Evolutionary conservation across 352 stramenopile genomes (phyloP).

Genomic region (Blastocystis sp.): DNA sequence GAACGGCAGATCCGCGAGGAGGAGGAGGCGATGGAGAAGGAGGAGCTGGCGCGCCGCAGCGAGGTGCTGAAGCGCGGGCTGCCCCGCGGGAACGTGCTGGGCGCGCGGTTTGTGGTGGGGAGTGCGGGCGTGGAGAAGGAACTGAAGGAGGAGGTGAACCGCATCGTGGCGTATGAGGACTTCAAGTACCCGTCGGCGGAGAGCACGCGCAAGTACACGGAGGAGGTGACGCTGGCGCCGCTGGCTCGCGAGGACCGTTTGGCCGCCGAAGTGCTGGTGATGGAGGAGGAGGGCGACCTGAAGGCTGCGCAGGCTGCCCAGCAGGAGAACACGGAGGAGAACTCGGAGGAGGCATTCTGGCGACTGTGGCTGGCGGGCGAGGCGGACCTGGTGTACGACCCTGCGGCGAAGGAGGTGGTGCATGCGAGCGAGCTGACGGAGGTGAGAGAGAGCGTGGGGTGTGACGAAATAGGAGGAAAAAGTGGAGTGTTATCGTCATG

Average conservation of each 20-base stretch:
- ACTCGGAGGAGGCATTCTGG: not conserved
- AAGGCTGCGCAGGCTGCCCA: not conserved
- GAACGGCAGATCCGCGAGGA: slow-evolving; percentile 63
- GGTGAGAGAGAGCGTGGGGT: not conserved
- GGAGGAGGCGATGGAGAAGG: slow-evolving; percentile 6
- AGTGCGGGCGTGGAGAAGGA: not conserved
- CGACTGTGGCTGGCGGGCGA: not conserved
- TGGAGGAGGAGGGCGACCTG: slow-evolving; percentile 12
- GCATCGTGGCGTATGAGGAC: not conserved
- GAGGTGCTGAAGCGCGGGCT: slow-evolving; percentile 72
- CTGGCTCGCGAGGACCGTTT: not conserved
- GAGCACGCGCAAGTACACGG: not conserved
- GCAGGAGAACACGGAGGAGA: not conserved
- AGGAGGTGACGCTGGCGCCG: not conserved
- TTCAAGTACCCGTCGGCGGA: not conserved
- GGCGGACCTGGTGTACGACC: not conserved
- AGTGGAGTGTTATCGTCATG: not conserved
- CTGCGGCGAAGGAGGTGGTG: not conserved
- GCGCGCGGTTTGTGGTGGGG: not conserved
- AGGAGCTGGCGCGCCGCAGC: slow-evolving; percentile 70
- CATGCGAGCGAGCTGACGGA: not conserved
- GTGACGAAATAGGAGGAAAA: not conserved
- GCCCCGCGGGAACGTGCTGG: slow-evolving; percentile 54
- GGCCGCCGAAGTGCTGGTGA: not conserved
- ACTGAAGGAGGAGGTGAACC: not conserved